Conservation (phyloP, 2,329 filamentous ascomycete genomes). For the Calonectria fujianensis region DNA sequence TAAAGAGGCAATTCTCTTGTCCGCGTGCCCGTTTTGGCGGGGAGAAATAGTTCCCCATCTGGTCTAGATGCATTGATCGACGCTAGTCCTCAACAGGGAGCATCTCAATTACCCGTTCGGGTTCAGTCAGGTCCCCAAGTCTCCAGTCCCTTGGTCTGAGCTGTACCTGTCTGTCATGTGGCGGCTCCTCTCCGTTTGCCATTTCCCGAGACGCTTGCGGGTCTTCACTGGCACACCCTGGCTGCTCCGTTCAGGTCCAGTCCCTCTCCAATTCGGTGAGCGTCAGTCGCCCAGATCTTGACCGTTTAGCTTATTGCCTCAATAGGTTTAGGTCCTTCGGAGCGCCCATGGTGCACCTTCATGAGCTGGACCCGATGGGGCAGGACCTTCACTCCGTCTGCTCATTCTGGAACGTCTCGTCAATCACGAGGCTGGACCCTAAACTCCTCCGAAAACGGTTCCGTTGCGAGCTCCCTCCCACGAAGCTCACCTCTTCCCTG, state of each 20-base stretch:
- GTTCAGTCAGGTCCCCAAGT: constrained; percentile 38
- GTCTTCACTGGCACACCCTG: constrained; percentile 29
- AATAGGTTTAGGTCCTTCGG: constrained; percentile 35
- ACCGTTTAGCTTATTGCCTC: constrained; percentile 44
- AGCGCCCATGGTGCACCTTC: constrained; percentile 33
- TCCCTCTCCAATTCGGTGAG: constrained; percentile 33
- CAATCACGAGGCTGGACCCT: constrained; percentile 45
- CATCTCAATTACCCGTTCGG: constrained; percentile 37
- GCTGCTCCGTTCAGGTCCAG: constrained; percentile 39
- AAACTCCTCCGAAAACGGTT: constrained; percentile 43
- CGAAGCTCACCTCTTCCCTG: constrained; percentile 23
- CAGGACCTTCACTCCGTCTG: constrained; percentile 33
- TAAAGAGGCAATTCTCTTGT: constrained; percentile 51
- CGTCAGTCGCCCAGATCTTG: constrained; percentile 46
- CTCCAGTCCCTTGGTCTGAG: constrained; percentile 28
- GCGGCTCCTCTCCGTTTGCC: constrained; percentile 45
- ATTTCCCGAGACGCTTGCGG: constrained; percentile 45
- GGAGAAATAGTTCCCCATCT: constrained; percentile 35
- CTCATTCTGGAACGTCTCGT: constrained; percentile 52
- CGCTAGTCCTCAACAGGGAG: constrained; percentile 40
- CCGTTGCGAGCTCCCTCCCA: constrained; percentile 45
- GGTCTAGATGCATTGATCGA: constrained; percentile 1
- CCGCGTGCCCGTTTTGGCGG: constrained; percentile 48
- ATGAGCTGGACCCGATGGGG: constrained; percentile 39
- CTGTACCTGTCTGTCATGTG: constrained; percentile 41